These are phyloP conservation scores for Phytophthora meadii DNA, from an alignment of 352 stramenopile species.

Conservation along the genomic window DNA sequence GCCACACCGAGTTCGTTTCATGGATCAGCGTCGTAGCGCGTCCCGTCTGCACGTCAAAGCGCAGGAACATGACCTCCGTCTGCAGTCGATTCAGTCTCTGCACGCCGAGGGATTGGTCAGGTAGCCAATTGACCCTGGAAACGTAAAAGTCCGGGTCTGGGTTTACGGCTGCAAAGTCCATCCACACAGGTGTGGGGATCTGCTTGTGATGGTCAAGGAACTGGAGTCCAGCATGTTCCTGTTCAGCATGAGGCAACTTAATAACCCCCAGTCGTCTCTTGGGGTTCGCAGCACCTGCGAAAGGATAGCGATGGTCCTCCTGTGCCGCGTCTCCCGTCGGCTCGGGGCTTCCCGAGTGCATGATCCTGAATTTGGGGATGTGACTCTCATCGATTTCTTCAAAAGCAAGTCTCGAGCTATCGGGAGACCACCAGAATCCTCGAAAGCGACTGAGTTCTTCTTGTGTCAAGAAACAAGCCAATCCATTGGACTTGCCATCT, in stretches of 20 bases:
- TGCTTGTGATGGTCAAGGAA: slow-evolving; percentile 11
- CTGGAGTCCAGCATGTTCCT: slow-evolving; percentile 11
- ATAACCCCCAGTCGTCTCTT: slow-evolving; percentile 85
- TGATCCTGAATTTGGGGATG: slow-evolving; percentile 95
- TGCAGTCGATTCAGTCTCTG: slow-evolving; percentile 89
- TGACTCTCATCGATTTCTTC: slow-evolving; percentile 94
- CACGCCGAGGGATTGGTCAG: slow-evolving; percentile 92
- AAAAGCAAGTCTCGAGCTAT: slow-evolving; percentile 89
- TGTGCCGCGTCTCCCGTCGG: slow-evolving; percentile 61
- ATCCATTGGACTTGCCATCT: slow-evolving; percentile 88
- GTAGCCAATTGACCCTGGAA: slow-evolving; percentile 94
- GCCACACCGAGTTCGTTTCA: slow-evolving; percentile 92
- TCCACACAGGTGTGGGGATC: slow-evolving; percentile 68
- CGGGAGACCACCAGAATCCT: slow-evolving; percentile 96
- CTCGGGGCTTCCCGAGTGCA: slow-evolving; percentile 89
- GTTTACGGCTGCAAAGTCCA: slow-evolving; percentile 61
- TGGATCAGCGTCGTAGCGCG: slow-evolving; percentile 79
- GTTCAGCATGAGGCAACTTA: slow-evolving; percentile 27
- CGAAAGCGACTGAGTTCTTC: slow-evolving; percentile 97
- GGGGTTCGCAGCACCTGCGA: slow-evolving; percentile 94
- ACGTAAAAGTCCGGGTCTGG: slow-evolving; percentile 89
- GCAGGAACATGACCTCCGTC: slow-evolving; percentile 71
- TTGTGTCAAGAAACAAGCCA: slow-evolving; percentile 98
- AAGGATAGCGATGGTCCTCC: slow-evolving; percentile 92
- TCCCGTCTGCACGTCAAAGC: slow-evolving; percentile 84